phyloP scores from a whole-genome alignment of 306 rosid species.

The Gillenia trifoliata region DNA sequence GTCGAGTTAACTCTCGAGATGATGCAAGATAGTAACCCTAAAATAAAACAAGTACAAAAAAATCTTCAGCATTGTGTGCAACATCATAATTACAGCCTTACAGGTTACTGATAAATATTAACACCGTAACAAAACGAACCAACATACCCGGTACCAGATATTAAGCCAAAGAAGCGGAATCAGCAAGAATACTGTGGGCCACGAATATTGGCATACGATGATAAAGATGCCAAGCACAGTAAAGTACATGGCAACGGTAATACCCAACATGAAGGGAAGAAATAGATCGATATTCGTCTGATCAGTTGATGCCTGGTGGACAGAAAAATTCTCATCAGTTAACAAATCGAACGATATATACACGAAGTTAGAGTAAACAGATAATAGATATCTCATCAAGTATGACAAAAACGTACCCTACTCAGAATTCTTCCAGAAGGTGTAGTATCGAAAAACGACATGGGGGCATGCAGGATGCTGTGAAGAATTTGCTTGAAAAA shows the following conservation, averaged over 20 bases:
- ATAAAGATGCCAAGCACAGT: conserved; percentile 63
- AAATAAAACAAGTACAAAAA: not conserved
- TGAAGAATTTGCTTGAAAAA: conserved; percentile 71
- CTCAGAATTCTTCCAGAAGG: conserved; percentile 95
- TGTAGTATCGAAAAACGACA: conserved; percentile 96
- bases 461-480: conserved; percentile 90
- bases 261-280: conserved; percentile 60
- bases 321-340: not conserved
- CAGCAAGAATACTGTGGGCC: conserved; percentile 91
- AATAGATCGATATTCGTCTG: conserved; percentile 75
- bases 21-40: conserved; percentile 82
- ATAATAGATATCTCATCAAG: not conserved
- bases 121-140: not conserved
- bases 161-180: conserved; percentile 87
- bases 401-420: conserved; percentile 51
- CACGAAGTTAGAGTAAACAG: not conserved
- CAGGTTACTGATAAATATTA: no score
- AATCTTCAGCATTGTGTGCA: not conserved
- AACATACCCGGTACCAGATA: conserved; percentile 90
- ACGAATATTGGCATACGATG: conserved; percentile 69
- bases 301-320: conserved; percentile 81
- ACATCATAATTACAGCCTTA: no score
- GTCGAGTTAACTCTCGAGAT: conserved; percentile 85
- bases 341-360: not conserved
- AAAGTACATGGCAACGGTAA: conserved; percentile 62